Conservation (phyloP, 169 alveolate species). For the Plasmodium billcollinsi region DNA sequence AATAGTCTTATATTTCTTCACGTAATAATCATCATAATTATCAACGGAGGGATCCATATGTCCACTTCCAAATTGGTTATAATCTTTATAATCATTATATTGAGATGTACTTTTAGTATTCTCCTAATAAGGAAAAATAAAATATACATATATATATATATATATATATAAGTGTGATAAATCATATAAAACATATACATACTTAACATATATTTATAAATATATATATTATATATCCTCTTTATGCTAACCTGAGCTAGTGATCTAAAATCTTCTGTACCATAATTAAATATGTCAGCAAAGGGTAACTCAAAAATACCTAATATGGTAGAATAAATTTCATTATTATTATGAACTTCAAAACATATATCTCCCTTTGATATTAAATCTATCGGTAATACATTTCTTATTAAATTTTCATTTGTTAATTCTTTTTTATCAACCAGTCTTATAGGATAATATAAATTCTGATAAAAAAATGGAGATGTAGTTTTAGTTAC, state of each 20-base stretch:
- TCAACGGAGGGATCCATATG: slow-evolving; percentile 10
- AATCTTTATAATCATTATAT: slow-evolving; percentile 54
- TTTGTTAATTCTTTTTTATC: slow-evolving; percentile 86
- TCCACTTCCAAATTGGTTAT: slow-evolving; percentile 14
- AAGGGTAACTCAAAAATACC: slow-evolving; percentile 88
- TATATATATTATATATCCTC: background rate
- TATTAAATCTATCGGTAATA: slow-evolving; percentile 88
- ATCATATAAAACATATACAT: background rate
- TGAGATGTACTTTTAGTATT: slow-evolving; percentile 43
- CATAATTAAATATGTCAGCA: slow-evolving; percentile 82
- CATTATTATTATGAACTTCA: slow-evolving; percentile 90
- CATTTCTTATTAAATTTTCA: slow-evolving; percentile 83
- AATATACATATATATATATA: slow-evolving; percentile 5
- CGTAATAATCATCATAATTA: slow-evolving; percentile 56
- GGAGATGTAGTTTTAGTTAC: slow-evolving; percentile 87
- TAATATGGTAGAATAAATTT: slow-evolving; percentile 85
- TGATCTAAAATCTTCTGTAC: slow-evolving; percentile 78
- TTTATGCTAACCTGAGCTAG: slow-evolving; percentile 43
- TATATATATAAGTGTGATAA: slow-evolving; percentile 10
- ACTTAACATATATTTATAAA: background rate
- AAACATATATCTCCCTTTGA: slow-evolving; percentile 89
- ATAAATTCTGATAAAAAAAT: slow-evolving; percentile 88
- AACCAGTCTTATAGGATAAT: slow-evolving; percentile 89
- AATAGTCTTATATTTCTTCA: slow-evolving; percentile 49
- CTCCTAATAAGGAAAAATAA: slow-evolving; percentile 39